Percentiles rank a stretch among this genome's conserved stretches.
Evolutionary conservation across 139 green algal species (phyloP).

Genomic region (Diplosphaera chodatii): DNA sequence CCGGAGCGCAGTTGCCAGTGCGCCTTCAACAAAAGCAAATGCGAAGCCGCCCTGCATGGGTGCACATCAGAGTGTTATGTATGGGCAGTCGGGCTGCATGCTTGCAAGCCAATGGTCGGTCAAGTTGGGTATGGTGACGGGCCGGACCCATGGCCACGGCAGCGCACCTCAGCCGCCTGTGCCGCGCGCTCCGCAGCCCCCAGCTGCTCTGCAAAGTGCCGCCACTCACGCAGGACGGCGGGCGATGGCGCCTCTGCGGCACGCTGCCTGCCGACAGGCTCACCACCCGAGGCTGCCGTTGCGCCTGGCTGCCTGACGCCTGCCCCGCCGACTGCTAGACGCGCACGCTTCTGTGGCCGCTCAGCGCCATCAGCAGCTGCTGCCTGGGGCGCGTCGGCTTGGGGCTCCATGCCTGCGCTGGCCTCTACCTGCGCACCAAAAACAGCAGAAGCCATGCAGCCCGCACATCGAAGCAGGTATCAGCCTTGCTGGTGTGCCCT

Average conservation of each 20-base stretch:
- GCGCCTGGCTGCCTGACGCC: background rate
- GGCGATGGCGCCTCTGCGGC: background rate
- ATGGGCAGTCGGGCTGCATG: too few species aligned
- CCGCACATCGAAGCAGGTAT: too few species aligned
- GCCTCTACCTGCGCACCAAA: background rate
- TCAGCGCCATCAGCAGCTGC: background rate
- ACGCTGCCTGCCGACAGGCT: too few species aligned
- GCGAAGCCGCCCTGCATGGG: constrained; percentile 56
- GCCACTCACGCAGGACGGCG: constrained; percentile 41
- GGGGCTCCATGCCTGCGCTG: background rate
- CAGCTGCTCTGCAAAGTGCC: constrained; percentile 59
- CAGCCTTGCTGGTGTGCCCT: too few species aligned
- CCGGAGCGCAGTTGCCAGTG: constrained; percentile 76
- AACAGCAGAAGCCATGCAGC: too few species aligned
- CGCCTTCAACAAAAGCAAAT: constrained; percentile 94
- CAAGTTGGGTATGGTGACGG: too few species aligned
- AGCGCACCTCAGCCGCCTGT: constrained; percentile 40
- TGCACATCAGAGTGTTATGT: too few species aligned
- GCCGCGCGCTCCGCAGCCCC: constrained; percentile 60
- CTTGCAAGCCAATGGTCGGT: too few species aligned
- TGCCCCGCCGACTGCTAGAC: background rate
- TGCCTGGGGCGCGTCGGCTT: background rate
- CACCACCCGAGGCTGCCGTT: too few species aligned
- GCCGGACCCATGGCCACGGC: too few species aligned
- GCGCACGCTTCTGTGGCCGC: background rate